Base-by-base conservation (phyloP, 2,329 filamentous ascomycete genomes). In the Akanthomyces lecanii region DNA sequence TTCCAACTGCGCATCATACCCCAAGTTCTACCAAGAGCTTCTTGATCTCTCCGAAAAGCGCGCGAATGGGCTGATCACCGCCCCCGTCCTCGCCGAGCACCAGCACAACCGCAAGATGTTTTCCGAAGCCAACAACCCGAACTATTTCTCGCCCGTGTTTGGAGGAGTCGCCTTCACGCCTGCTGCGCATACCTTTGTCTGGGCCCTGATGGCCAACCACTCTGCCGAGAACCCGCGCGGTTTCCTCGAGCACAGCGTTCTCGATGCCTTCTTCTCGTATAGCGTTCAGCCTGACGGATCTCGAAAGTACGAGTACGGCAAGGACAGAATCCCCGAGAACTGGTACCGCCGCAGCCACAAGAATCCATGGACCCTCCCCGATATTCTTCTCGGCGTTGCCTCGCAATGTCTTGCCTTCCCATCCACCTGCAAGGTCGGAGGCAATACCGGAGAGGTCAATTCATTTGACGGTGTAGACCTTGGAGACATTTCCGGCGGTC, bases 261-360 rank as follows among this genome's bases (percentile, higher is more conserved):
- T 84, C 58, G 76, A 75, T 60, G 76, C 71, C 65, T 83, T 84
- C 70, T 83, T 76, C 65, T 64, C 66, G 33, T 72, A 78, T 7
- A 75, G 73, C 5, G 73, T 75, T 47, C 68, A 80, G 45, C n/a
- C 47, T 23, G 40, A 44, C 40, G 40, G 40, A n/a, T 44, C 40
- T n/a, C 40, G 40, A 16, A 74, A 73, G 4, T 78, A 82, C 66
- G 76, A 75, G 10, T 67, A 74, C 28, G 82, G 82, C n/a, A 77
- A 77, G 67, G 81, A 84, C 66, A 74, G 76, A 4, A 81, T 84
- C 48, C 82, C 82, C 0, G 74, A 78, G 28, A 83, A 84, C 70
- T 84, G 81, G 78, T 84, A 80, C 70, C 65, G 65, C 4, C 76
- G 77, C 47, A 68, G 75, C 0, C 80, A 42, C n/a, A 21, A 14